Evolutionary conservation across 352 stramenopile genomes (phyloP), one percentile per base, ranked within the genome.

Genomic region (Halophytophthora polymorphica): DNA sequence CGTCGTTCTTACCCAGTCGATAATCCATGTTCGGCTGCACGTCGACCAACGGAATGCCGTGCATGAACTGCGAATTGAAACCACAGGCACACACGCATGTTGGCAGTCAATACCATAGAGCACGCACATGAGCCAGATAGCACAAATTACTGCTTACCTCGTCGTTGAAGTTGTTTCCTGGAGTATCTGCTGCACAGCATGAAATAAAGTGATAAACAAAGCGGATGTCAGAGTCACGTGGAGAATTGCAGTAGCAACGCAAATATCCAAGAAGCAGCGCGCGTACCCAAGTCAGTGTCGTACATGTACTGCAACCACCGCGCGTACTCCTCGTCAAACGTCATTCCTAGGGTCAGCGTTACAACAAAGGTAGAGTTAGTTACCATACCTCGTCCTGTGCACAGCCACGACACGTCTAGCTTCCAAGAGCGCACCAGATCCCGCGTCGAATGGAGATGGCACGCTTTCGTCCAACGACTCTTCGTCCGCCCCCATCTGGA

Each of bases 321-420:
- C 21, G 80, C 85, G 61, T 95, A 95, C 53, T 93, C 78, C 55
- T 90, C 85, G 38, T 95, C 85, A 45, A 95, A 95, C 6, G 78
- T 69, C 77, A 90, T 84, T 11, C 60, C 70, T 60, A 57, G 14
- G 21, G 44, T 58, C 66, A 25, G 36, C 43, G 19, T 4, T 19
- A 44, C n/a, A 57, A 50, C 8, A 41, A 18, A 28, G 25, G 22
- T 25, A 36, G 7, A 36, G n/a, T 21, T 44, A 8, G 13, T 8
- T 15, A 45, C 29, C 21, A 18, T 10, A 61, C 1, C 21, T 21
- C 10, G 29, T 52, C 45, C 6, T 31, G 13, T 28, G 23, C 15
- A 28, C 22, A 31, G 40, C 17, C 10, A 47, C 23, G 40, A 21
- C 10, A 47, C 23, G 17, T 47, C 8, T 0, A 5, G 18, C 42